Evolutionary conservation across 768 basidiomycete species (phyloP).

Genomic region (Tricholoma saponaceum): DNA sequence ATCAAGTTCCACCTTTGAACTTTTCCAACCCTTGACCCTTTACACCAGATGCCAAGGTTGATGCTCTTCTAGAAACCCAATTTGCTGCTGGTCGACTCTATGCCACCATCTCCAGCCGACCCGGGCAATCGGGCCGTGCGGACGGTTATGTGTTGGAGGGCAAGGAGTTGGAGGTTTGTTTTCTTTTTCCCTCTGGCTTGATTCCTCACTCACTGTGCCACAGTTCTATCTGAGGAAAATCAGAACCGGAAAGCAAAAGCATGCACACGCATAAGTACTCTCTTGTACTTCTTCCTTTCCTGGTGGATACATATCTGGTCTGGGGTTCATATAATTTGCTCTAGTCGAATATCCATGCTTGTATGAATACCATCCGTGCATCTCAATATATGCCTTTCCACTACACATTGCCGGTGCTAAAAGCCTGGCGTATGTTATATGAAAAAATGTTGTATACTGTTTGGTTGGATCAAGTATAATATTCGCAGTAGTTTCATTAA

Average conservation of each 20-base stretch:
- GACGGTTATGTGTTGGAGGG: slow-evolving; percentile 99
- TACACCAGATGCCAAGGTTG: slow-evolving; percentile 78
- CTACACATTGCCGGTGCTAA: no score
- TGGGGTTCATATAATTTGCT: slow-evolving; percentile 10
- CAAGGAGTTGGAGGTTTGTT: slow-evolving; percentile 90
- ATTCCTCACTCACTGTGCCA: slow-evolving; percentile 16
- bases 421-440: no score
- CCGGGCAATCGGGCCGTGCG: slow-evolving; percentile 93
- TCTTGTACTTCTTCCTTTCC: neutral
- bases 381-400: slow-evolving; percentile 6
- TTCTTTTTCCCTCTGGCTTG: neutral
- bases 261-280: slow-evolving; percentile 51
- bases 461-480: no score
- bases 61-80: slow-evolving; percentile 82
- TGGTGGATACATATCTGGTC: neutral
- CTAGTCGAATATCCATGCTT: slow-evolving; percentile 5
- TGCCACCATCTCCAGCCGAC: slow-evolving; percentile 89
- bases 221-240: slow-evolving; percentile 96
- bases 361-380: slow-evolving; percentile 5
- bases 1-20: slow-evolving; percentile 8
- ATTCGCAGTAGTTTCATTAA: no score
- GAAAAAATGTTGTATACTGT: no score
- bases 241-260: slow-evolving; percentile 93
- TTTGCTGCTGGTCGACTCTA: slow-evolving; percentile 96
- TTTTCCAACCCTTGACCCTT: slow-evolving; percentile 1